Evolutionary conservation across 768 basidiomycete genomes (phyloP), one percentile per base, ranked within the genome.

Genomic region (Pseudohyphozyma bogoriensis): DNA sequence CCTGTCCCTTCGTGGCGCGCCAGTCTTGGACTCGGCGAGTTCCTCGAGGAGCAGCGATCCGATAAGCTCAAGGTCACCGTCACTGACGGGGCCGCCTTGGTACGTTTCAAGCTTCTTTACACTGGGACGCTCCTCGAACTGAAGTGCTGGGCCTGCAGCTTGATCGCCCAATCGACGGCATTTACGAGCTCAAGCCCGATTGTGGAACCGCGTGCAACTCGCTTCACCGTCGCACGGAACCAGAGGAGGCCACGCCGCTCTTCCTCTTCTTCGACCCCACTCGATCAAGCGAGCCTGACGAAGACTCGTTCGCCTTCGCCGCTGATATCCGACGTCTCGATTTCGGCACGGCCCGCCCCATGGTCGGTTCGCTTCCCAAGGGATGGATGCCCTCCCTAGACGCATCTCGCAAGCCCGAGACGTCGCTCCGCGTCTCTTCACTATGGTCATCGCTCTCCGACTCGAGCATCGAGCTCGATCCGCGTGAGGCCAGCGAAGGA

Each of bases 161-260:
- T 33, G 91, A 93, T 72, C 83, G 85, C 49, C 82, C 88, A 70
- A 83, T 95, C 47, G 83, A 85, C 9, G 92, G 92, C 8, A 77
- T 75, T 2, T 96, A 95, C 70, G 74, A 76, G 29, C 82, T 91
- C 51, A 77, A 91, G 55, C 84, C 87, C 64, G 85, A 84, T 71
- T 96, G 92, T 59, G 90, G 91, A 10, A 89, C 88, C 2, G 89
- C 92, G 11, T 89, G 86, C 70, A 79, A 80, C 29, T 85, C 86
- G 26, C 77, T 96, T 50, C 89, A 93, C 74, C 83, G 81, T 73
- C 84, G 81, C 64, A 56, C 72, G 0, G 77, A 76, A n/a, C 73
- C 82, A 32, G 83, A 85, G 0, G 40, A 51, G 18, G 33, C 31
- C 5, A 42, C 45, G 4, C 60, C 59, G 29, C 71, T 95, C 15